Percentiles rank a stretch among this genome's conserved stretches.
phyloP scores from a whole-genome alignment of 129 eudicot genomes.

The Flaveria sonorensis region DNA sequence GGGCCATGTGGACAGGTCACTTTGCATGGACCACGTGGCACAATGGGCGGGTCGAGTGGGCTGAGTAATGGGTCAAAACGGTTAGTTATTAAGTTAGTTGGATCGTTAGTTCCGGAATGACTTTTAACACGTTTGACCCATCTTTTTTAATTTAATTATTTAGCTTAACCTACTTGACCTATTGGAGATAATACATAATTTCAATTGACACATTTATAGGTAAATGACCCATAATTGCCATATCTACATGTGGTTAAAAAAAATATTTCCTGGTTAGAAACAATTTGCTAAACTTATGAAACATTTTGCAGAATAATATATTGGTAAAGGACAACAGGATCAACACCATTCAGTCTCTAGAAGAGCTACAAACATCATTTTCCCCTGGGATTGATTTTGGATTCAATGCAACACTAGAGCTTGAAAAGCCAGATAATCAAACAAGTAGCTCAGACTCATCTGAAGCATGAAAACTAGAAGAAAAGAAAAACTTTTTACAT shows the following conservation, averaged over 20 bases:
- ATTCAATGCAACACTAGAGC: slow-evolving; percentile 73
- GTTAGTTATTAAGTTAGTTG: background rate
- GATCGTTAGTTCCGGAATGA: background rate
- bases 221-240: background rate
- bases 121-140: background rate
- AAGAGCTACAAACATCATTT: slow-evolving; percentile 68
- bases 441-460: slow-evolving; percentile 22
- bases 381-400: slow-evolving; percentile 82
- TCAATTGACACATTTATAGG: background rate
- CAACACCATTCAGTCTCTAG: slow-evolving; percentile 69
- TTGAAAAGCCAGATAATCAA: slow-evolving; percentile 48
- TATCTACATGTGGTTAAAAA: background rate
- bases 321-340: slow-evolving; percentile 70
- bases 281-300: slow-evolving; percentile 4
- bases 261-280: background rate
- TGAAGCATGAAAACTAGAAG: slow-evolving; percentile 22
- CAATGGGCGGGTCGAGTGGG: no score
- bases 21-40: background rate
- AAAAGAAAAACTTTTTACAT: background rate
- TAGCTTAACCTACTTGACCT: background rate
- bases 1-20: no score
- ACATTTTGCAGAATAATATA: slow-evolving; percentile 56
- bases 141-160: background rate
- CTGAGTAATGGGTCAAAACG: background rate
- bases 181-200: background rate